These are phyloP conservation scores for Trichoderma polysporum DNA, from an alignment of 2,329 filamentous ascomycete species.

Conservation along the genomic window DNA sequence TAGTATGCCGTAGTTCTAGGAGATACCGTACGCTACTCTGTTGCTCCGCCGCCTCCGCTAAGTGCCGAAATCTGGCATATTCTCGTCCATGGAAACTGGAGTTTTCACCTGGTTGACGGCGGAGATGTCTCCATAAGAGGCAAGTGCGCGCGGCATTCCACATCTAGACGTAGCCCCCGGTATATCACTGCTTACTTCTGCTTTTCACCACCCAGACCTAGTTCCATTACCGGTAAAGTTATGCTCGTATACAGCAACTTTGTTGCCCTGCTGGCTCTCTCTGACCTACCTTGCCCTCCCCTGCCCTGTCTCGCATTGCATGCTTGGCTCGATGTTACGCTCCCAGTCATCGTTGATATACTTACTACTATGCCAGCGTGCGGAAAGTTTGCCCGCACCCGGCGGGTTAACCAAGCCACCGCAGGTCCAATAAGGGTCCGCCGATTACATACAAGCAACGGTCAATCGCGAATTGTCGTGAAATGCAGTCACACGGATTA, in stretches of 20 bases:
- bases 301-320: background rate
- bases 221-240: background rate
- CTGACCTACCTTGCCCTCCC: background rate
- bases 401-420: slow-evolving; percentile 14
- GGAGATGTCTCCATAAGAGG: slow-evolving; percentile 13
- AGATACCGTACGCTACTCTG: background rate
- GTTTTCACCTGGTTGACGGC: background rate
- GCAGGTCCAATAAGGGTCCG: slow-evolving; percentile 18
- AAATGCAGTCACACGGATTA: background rate
- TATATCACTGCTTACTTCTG: background rate
- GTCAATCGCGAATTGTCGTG: background rate
- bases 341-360: background rate
- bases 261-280: background rate
- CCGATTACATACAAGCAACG: background rate
- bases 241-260: background rate
- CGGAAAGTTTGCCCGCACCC: slow-evolving; percentile 15
- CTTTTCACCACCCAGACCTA: background rate
- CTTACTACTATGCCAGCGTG: slow-evolving; percentile 7
- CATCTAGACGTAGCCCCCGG: background rate
- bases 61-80: slow-evolving; percentile 4
- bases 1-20: no score
- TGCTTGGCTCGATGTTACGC: background rate
- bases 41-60: slow-evolving; percentile 7
- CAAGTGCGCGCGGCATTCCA: background rate
- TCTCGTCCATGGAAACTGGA: background rate